Percentiles rank a stretch among this genome's conserved stretches.
Conservation (phyloP, 1,139 yeast genomes). For the Debaryomyces nepalensis region DNA sequence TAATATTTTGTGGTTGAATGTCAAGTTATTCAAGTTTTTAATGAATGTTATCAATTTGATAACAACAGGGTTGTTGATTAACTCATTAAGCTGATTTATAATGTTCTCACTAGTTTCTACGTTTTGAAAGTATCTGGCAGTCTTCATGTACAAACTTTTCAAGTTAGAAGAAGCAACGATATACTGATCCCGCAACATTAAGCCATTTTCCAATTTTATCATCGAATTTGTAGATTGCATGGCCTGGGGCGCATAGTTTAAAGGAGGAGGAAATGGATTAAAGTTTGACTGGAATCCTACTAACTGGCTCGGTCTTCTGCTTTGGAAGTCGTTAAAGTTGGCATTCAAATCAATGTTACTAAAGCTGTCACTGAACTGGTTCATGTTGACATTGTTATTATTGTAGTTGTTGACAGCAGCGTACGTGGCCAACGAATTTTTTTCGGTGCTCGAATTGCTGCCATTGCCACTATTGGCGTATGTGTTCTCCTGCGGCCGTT, state of each 20-base stretch:
- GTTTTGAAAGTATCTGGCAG: constrained; percentile 54
- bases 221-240: constrained; percentile 8
- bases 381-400: constrained; percentile 23
- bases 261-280: constrained; percentile 6
- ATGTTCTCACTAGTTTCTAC: constrained; percentile 36
- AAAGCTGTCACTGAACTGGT: constrained; percentile 41
- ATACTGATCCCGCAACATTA: constrained; percentile 53
- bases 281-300: constrained; percentile 30
- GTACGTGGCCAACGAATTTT: constrained; percentile 33
- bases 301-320: constrained; percentile 51
- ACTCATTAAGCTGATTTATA: constrained; percentile 38
- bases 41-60: constrained; percentile 44
- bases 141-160: constrained; percentile 45
- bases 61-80: constrained; percentile 37
- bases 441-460: constrained; percentile 18
- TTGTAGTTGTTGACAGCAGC: constrained; percentile 31
- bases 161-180: constrained; percentile 59
- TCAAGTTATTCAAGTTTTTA: constrained; percentile 47
- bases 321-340: constrained; percentile 46
- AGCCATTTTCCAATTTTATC: constrained; percentile 59
- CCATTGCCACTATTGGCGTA: constrained; percentile 29
- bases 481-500: constrained; percentile 26
- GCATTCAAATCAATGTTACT: constrained; percentile 41
- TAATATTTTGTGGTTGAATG: constrained; percentile 47
- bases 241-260: constrained; percentile 4